Evolutionary conservation across 2,329 filamentous ascomycete species (phyloP), one percentile per base, ranked within the genome.

Genomic region (Nothophoma quercina): DNA sequence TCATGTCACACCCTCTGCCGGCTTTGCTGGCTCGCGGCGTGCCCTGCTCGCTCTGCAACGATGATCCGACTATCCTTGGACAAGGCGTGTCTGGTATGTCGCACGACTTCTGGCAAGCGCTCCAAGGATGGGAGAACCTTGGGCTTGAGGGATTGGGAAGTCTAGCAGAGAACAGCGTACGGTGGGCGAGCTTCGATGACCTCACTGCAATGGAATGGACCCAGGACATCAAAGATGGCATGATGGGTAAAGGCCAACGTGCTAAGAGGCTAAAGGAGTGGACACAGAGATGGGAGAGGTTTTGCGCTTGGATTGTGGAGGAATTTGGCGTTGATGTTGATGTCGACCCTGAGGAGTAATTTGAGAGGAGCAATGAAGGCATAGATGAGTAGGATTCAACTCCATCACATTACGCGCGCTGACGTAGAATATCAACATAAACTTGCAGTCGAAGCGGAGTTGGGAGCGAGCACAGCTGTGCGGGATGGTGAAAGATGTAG

Each of bases 101-200:
- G 1, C 90, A 96, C 74, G 92, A 97, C 75, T 96, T 96, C 75
- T 97, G 91, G 91, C 91, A 96, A 74, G 89, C 90, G 1, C 78
- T 97, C 16, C 92, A 96, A 74, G 93, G 90, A 0, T 95, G 93
- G 85, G 88, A 96, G 53, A 96, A 96, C 68, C 83, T 97, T 12
- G 95, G 93, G 0, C 81, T 98, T 2, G 91, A 90, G 9, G 93
- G 93, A 0, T 77, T 98, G 44, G 93, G 89, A 0, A 89, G 88
- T 51, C 81, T 99, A 63, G 93, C 92, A 0, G 92, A 98, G 80
- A 98, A 96, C 69, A 96, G 91, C 60, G 86, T 98, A 35, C 83
- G 90, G 32, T 98, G 91, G 91, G 88, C 91, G 7, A 89, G 88
- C 18, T 96, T 93, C 64, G 91, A 96, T 70, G 92, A 97, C 63